phyloP scores from a whole-genome alignment of 2,329 filamentous ascomycete species.

The Curvularia spicifera region DNA sequence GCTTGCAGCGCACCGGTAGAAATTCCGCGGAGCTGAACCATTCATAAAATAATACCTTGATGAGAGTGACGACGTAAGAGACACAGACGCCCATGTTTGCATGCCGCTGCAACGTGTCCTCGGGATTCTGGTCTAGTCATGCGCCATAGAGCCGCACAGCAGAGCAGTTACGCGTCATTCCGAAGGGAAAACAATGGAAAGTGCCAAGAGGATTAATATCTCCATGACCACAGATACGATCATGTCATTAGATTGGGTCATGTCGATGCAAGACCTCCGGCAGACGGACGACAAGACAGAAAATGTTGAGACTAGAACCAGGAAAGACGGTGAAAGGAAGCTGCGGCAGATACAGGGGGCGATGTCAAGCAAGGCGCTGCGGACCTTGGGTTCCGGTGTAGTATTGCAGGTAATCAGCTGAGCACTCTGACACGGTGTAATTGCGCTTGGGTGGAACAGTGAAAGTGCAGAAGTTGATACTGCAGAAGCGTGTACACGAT shows the following conservation, averaged over 20 bases:
- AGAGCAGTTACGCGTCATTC: conserved; percentile 1
- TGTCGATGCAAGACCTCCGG: neutral
- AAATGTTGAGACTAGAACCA: conserved; percentile 8
- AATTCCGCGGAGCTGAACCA: neutral
- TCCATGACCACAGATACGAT: conserved; percentile 3
- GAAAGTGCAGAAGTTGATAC: neutral
- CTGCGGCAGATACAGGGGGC: conserved; percentile 4
- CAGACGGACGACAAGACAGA: neutral
- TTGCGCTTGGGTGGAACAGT: neutral
- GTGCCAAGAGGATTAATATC: conserved; percentile 1
- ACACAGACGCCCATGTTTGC: conserved; percentile 2
- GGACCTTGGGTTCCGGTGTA: conserved; percentile 7
- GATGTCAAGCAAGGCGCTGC: neutral
- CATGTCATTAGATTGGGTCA: neutral
- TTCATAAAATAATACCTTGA: conserved; percentile 3
- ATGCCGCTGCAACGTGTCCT: conserved; percentile 2
- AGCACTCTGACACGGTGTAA: conserved; percentile 3
- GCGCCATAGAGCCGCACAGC: conserved; percentile 4
- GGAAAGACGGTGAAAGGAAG: conserved; percentile 14
- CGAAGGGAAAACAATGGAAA: conserved; percentile 1
- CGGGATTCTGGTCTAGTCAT: conserved; percentile 2
- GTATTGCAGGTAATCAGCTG: conserved; percentile 4
- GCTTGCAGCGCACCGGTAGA: conserved; percentile 1
- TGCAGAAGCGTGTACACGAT: neutral
- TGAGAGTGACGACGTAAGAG: conserved; percentile 3